Evolutionary conservation across 2,329 filamentous ascomycete species (phyloP).

Genomic region (Aureobasidium sp.): DNA sequence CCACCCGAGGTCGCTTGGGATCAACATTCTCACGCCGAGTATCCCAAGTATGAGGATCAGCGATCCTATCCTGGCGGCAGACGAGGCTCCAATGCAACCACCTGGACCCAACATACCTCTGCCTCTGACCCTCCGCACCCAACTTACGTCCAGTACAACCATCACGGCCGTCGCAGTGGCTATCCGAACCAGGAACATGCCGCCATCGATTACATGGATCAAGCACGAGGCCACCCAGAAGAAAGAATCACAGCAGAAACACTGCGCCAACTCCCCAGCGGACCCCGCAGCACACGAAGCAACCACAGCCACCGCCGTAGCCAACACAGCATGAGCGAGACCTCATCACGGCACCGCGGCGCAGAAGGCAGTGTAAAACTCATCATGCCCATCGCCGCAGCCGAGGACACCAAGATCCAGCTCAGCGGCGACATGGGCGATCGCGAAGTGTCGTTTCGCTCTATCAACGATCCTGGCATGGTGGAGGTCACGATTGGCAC

Average conservation of each 20-base stretch:
- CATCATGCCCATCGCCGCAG: neutral
- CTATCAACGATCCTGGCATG: neutral
- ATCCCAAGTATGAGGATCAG: neutral
- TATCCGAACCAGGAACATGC: neutral
- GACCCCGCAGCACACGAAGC: neutral
- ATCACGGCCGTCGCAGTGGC: neutral
- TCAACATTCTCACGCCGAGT: neutral
- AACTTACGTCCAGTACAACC: neutral
- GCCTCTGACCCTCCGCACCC: neutral
- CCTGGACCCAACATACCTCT: neutral
- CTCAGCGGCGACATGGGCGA: constrained; percentile 3
- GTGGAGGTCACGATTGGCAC: constrained; percentile 4
- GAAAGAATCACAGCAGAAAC: neutral
- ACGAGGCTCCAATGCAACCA: neutral
- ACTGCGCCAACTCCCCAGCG: neutral
- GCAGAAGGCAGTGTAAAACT: neutral
- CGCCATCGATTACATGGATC: neutral
- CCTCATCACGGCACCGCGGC: neutral
- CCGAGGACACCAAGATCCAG: neutral
- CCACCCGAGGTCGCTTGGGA: neutral
- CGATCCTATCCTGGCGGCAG: neutral
- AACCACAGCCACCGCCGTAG: neutral
- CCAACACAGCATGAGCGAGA: constrained; percentile 7
- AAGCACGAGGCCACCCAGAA: neutral
- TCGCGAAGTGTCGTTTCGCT: neutral